Base-by-base conservation (phyloP, 192 early-diverging fungal species). In the Backusella westeae region DNA sequence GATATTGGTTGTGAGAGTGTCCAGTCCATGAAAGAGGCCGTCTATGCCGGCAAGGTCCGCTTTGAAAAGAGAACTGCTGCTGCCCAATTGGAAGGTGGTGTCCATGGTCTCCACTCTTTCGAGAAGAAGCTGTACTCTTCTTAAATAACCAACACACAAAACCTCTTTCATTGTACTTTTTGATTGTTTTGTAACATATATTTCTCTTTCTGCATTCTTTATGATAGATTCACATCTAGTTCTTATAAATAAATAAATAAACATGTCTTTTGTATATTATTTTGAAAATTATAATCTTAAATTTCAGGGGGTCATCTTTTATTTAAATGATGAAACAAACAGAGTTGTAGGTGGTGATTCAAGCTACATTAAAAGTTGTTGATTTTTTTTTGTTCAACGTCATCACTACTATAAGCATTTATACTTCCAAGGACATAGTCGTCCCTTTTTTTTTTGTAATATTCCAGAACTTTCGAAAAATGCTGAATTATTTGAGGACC, bases 61-160 rank as follows among this genome's bases (percentile, higher is more conserved):
- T 99, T 99, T 77, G 96, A 99, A 89, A 92, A 93, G 78, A 90
- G 97, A 76, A 95, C 96, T 63, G 91, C 95, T 23, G 92, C 93
- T 83, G 97, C 96, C 21, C 96, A 98, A 86, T 80, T 95, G 75
- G 97, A 99, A 86, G 97, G 97, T 56, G 96, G 96, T 81, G 97
- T 99, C 56, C 96, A 99, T 81, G 93, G 91, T 29, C 86, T 97
- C 42, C 88, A 92, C 85, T 89, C 89, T 32, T 96, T 89, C 75
- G 95, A 96, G 85, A 95, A 94, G 86, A 82, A 90, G 59, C 79
- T 92, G 42, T 92, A 90, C 70, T 71, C 70, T 84, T 77, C 86
- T 59, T 87, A 82, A 84, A 75, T 10, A 63, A 26, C 19, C 2
- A 59, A 63, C 21, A 32, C 32, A 32, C 32, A 53, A 63, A 63